Base-by-base conservation (phyloP, 208 protist species). In the Wallacemonas collosoma region DNA sequence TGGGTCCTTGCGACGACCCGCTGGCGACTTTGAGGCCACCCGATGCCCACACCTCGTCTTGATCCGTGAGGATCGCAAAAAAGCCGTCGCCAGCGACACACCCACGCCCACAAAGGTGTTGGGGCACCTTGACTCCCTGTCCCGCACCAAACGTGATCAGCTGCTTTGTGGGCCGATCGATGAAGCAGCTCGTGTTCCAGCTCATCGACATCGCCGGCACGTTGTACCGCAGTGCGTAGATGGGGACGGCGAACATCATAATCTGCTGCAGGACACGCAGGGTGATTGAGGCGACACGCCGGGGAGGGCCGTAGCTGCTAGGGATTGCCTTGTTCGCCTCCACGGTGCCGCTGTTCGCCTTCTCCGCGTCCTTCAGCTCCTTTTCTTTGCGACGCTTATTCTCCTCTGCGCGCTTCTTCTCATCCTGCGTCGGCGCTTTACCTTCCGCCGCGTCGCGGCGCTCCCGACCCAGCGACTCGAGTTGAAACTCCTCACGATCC, bases 181-280 rank as follows among this genome's bases (percentile, higher is more conserved):
- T 85, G 62, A 94, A 82, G 73, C 89, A 94, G 79, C 88, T 94
- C 15, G 86, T 93, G 77, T 85, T 88, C 77, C 77, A 90, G 50
- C 88, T 83, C 87, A 96, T 93, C 2, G 92, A 96, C 89, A 96
- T 96, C 57, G 86, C 92, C n/a, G 89, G 88, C 11, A 96, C 75
- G 64, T 88, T 91, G 78, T 96, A 96, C 51, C 82, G 89, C 61
- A 94, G 75, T 1, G 80, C 58, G 71, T 94, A 94, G 12, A 96
- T 81, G 15, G 92, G 89, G 12, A 94, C 82, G 47, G 88, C 86
- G 53, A 86, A 96, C 81, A 96, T 84, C 87, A 96, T 90, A 5
- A 93, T 80, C 44, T 94, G 92, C 77, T 95, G 88, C 39, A 96
- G 75, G 12, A 96, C 87, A 35, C 89, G 83, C 45, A 94, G 36